Evolutionary conservation across 2,329 filamentous ascomycete genomes (phyloP), one percentile per base, ranked within the genome.

Genomic region (Trichoderma brevicompactum): DNA sequence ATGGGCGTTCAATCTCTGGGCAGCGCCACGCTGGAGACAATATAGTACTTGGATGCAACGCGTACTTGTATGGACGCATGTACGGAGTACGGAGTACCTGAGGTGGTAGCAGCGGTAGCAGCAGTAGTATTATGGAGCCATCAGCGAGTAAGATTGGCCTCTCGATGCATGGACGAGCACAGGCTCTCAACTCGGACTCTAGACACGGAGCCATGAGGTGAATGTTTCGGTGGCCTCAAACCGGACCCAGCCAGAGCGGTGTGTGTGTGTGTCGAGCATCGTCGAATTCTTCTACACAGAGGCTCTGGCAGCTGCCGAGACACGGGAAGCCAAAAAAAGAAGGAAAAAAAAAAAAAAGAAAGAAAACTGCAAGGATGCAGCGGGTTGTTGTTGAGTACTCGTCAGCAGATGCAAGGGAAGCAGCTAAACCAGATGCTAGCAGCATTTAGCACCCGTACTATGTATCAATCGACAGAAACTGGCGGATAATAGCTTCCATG

Each of bases 361-460:
- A 34, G 28, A 49, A 46, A 54, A 17, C 40, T 10, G 52, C 52
- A 54, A 54, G 52, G 52, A n/a, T 23, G 50, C 10, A 15, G n/a
- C 5, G 49, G 60, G 60, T 34, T 40, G 55, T 32, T 23, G 17
- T 46, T 46, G 9, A 54, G 48, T 38, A 62, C 38, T 63, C 60
- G 60, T 63, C 60, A 63, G 60, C 60, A 63, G 3, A 54, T 62
- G 59, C 59, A 63, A 63, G 60, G 60, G 40, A 44, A 40, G 32
- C 10, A 13, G 38, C 17, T 28, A 28, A 28, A 17, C n/a, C 44
- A 41, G 13, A 17, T 40, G 13, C 36, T 32, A 48, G 23, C 44
- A 23, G 17, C 32, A 50, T 17, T 38, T 48, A 52, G 46, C n/a
- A 32, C 13, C 23, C 19, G 17, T 23, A 46, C 48, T 52, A 61